These are phyloP conservation scores for Hysterangium stoloniferum DNA, from an alignment of 768 basidiomycete species.

Conservation along the genomic window DNA sequence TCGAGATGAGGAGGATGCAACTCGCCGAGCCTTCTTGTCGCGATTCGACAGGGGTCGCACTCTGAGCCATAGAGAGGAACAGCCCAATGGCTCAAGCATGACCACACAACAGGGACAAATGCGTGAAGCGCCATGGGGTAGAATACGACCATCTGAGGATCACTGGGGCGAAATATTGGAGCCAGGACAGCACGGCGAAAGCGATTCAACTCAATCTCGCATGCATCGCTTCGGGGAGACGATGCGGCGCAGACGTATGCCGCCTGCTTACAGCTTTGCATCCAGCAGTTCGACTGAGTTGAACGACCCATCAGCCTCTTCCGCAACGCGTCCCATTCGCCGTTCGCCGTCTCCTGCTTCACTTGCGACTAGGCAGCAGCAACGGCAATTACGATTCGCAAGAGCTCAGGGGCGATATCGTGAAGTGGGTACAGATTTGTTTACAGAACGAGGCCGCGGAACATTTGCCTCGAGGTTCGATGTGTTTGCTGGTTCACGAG, in stretches of 20 bases:
- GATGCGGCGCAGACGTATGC: slow-evolving; percentile 3
- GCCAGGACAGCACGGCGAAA: neutral
- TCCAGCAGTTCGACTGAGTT: neutral
- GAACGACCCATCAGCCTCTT: neutral
- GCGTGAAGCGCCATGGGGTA: slow-evolving; percentile 8
- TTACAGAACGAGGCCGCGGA: slow-evolving; percentile 3
- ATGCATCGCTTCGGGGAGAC: slow-evolving; percentile 11
- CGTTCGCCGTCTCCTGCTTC: slow-evolving; percentile 8
- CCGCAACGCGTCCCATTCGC: neutral
- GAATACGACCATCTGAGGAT: slow-evolving; percentile 7
- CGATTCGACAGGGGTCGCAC: neutral
- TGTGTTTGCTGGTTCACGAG: neutral
- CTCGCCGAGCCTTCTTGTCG: neutral
- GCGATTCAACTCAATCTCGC: slow-evolving; percentile 1
- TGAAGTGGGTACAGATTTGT: slow-evolving; percentile 2
- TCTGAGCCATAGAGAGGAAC: neutral
- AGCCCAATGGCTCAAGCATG: neutral
- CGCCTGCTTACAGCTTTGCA: slow-evolving; percentile 4
- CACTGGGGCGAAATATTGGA: slow-evolving; percentile 10
- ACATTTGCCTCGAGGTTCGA: slow-evolving; percentile 1
- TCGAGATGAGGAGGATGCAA: slow-evolving; percentile 3
- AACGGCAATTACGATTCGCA: slow-evolving; percentile 8
- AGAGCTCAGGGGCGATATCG: slow-evolving; percentile 9
- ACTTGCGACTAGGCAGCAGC: slow-evolving; percentile 1
- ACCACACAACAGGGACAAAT: slow-evolving; percentile 6